phyloP scores from a whole-genome alignment of 2,329 filamentous ascomycete genomes.

The Beauveria asiatica region DNA sequence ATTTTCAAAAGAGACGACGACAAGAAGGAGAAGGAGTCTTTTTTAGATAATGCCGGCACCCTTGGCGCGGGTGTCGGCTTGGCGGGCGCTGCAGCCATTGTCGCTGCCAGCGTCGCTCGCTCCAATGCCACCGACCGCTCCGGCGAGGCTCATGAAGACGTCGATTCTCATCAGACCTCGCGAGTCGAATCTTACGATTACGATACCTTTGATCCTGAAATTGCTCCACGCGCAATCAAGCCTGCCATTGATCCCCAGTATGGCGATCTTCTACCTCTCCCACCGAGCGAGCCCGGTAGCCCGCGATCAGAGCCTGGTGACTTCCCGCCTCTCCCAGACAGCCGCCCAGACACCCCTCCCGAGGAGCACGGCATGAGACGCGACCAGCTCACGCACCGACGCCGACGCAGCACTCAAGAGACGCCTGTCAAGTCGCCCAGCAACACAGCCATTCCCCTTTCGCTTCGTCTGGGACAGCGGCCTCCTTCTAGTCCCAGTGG shows the following conservation, averaged over 20 bases:
- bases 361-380: constrained; percentile 35
- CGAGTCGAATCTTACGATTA: constrained; percentile 6
- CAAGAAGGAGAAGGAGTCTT: constrained; percentile 42
- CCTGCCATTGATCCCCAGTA: constrained; percentile 59
- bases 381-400: constrained; percentile 34
- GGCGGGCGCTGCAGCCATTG: constrained; percentile 39
- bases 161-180: constrained; percentile 14
- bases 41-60: constrained; percentile 66
- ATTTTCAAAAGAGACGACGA: constrained; percentile 36
- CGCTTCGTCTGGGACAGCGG: constrained; percentile 43
- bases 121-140: constrained; percentile 23
- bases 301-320: constrained; percentile 28
- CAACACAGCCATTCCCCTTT: constrained; percentile 49
- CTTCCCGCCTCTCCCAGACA: constrained; percentile 47
- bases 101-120: constrained; percentile 31
- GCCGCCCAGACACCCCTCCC: constrained; percentile 48
- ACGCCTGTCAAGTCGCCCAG: constrained; percentile 43
- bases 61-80: constrained; percentile 61
- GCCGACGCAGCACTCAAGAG: constrained; percentile 41
- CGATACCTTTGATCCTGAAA: constrained; percentile 47
- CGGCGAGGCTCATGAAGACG: constrained; percentile 16
- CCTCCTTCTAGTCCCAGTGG: constrained; percentile 34
- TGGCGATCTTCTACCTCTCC: constrained; percentile 55
- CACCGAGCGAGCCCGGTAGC: constrained; percentile 49
- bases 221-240: constrained; percentile 49